Percentiles rank a stretch among this genome's conserved stretches.
phyloP scores from a whole-genome alignment of 2,329 filamentous ascomycete species.

The Alternaria consortialis region DNA sequence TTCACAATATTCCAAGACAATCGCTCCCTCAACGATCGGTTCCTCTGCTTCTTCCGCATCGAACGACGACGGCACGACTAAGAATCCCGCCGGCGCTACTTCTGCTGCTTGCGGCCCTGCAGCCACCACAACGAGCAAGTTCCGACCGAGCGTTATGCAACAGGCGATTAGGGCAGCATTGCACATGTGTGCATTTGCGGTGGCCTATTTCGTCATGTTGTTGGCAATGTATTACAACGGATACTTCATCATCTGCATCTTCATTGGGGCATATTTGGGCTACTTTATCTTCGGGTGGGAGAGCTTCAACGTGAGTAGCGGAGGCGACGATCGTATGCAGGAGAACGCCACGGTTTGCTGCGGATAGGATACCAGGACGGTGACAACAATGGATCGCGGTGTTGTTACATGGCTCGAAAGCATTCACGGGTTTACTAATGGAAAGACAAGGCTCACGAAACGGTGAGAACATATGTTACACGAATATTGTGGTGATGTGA shows the following conservation, averaged over 20 bases:
- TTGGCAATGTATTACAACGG: conserved; percentile 72
- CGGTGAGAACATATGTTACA: neutral
- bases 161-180: conserved; percentile 73
- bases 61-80: conserved; percentile 19
- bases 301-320: conserved; percentile 37
- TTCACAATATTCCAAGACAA: conserved; percentile 56
- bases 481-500: neutral
- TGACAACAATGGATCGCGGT: neutral
- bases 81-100: conserved; percentile 18
- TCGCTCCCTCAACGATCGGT: conserved; percentile 6
- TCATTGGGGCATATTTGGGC: conserved; percentile 48
- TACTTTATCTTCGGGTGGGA: conserved; percentile 51
- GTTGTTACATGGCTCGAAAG: neutral
- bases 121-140: conserved; percentile 17
- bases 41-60: conserved; percentile 28
- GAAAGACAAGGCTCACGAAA: neutral
- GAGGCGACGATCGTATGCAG: conserved; percentile 43
- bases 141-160: conserved; percentile 70
- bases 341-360: conserved; percentile 49
- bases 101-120: neutral
- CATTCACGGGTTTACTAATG: neutral
- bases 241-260: conserved; percentile 70
- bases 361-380: conserved; percentile 25
- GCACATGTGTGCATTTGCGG: conserved; percentile 77
- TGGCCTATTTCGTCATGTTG: conserved; percentile 84